A percentile compares a stretch with the other conserved stretches of the same genome.
Conservation (phyloP, 2,329 filamentous ascomycete species). For the Calonectria pauciramosa region DNA sequence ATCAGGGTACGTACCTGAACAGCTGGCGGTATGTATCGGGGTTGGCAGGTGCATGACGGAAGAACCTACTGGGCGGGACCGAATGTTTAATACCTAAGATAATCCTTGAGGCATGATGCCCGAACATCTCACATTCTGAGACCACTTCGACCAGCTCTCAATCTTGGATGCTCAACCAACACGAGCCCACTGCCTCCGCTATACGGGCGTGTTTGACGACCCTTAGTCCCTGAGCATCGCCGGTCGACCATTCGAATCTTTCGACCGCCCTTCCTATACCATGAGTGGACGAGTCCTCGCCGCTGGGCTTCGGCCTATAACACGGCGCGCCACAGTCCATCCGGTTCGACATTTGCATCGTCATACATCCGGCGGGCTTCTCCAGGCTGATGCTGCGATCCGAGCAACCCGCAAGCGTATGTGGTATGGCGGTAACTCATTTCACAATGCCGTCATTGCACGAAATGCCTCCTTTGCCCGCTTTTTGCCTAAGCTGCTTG, state of each 20-base stretch:
- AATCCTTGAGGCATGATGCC: conserved; percentile 40
- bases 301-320: conserved; percentile 76
- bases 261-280: conserved; percentile 29
- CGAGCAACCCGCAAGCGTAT: conserved; percentile 73
- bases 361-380: conserved; percentile 76
- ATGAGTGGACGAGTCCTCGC: conserved; percentile 67
- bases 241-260: conserved; percentile 31
- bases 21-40: conserved; percentile 22
- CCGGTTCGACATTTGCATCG: conserved; percentile 75
- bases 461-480: conserved; percentile 76
- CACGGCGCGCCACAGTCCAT: conserved; percentile 71
- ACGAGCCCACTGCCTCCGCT: conserved; percentile 33
- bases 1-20: conserved; percentile 11
- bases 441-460: conserved; percentile 81
- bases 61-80: conserved; percentile 29
- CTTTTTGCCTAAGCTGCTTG: conserved; percentile 85
- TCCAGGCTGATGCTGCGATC: conserved; percentile 74
- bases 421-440: conserved; percentile 85
- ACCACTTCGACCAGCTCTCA: conserved; percentile 33
- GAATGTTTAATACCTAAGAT: conserved; percentile 24
- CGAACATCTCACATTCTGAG: conserved; percentile 27
- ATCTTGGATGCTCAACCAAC: conserved; percentile 38
- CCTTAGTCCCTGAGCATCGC: conserved; percentile 39
- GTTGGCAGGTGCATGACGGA: conserved; percentile 35
- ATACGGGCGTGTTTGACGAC: conserved; percentile 42